These are phyloP conservation scores for Gossypium laxum DNA, from an alignment of 441 rosid genomes.

Conservation along the genomic window DNA sequence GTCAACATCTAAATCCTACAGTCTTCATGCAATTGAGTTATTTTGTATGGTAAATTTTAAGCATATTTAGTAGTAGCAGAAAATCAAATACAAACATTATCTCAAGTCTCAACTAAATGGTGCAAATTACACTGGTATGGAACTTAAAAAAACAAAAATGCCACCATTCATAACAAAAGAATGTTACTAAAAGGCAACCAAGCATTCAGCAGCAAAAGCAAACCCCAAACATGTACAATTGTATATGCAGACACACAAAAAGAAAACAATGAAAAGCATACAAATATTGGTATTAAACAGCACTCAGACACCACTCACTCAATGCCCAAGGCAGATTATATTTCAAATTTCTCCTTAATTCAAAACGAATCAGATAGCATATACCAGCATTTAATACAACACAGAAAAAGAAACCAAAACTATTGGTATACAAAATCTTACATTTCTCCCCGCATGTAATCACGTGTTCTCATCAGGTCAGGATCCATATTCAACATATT, in stretches of 20 bases:
- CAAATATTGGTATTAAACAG: neutral
- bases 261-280: neutral
- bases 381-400: neutral
- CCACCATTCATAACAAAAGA: constrained; percentile 1
- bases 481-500: constrained; percentile 20
- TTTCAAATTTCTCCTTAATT: neutral
- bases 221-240: neutral
- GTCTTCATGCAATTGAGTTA: neutral
- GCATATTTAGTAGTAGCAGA: neutral
- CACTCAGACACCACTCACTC: constrained; percentile 5
- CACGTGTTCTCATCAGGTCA: constrained; percentile 46
- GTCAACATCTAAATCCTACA: neutral
- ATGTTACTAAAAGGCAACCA: neutral
- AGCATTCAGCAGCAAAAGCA: neutral
- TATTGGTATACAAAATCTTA: constrained; percentile 26
- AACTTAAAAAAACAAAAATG: neutral
- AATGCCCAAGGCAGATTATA: neutral
- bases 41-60: neutral
- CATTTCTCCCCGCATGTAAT: constrained; percentile 49
- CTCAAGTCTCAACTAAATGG: neutral
- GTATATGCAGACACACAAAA: neutral
- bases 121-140: neutral
- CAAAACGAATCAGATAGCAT: constrained; percentile 10
- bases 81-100: neutral
- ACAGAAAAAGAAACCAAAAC: constrained; percentile 1